phyloP scores from a whole-genome alignment of 176 grass and related monocot genomes.

The Calamus simplicifolius region DNA sequence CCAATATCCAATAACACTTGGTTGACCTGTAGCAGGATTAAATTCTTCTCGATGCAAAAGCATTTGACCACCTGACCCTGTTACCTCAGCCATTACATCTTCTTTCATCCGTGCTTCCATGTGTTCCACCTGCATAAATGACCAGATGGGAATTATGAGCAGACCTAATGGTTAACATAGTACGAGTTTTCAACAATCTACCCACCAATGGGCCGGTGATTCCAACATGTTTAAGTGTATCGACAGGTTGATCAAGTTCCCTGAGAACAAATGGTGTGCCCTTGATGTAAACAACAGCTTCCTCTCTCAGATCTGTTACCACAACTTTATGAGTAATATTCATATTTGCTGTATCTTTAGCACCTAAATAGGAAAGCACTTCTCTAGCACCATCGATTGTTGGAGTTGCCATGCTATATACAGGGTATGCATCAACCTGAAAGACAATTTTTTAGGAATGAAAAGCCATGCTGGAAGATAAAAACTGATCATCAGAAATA shows the following conservation, averaged over 20 bases:
- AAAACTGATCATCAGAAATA: no score
- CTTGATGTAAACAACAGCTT: conserved; percentile 96
- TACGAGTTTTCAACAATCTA: conserved; percentile 12
- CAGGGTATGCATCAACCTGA: conserved; percentile 93
- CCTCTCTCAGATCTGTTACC: conserved; percentile 76
- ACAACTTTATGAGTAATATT: conserved; percentile 49
- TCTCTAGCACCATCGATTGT: conserved; percentile 83
- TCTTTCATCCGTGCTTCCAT: conserved; percentile 93
- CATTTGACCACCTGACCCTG: conserved; percentile 59
- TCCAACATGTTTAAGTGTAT: conserved; percentile 99
- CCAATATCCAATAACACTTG: conserved; percentile 93
- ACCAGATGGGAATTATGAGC: neutral
- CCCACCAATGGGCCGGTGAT: conserved; percentile 89
- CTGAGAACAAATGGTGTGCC: conserved; percentile 95
- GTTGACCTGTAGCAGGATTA: conserved; percentile 41
- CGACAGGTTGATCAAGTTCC: conserved; percentile 91
- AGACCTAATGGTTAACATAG: neutral
- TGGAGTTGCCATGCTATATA: conserved; percentile 96
- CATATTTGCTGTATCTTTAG: conserved; percentile 49
- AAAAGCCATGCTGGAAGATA: conserved; percentile 6
- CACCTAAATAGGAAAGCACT: conserved; percentile 84
- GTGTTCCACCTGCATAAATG: conserved; percentile 62
- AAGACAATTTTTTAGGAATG: neutral
- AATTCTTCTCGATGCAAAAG: conserved; percentile 85
- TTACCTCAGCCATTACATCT: conserved; percentile 78